Conservation (phyloP, 257 asterid genomes). For the Agastache rugosa region DNA sequence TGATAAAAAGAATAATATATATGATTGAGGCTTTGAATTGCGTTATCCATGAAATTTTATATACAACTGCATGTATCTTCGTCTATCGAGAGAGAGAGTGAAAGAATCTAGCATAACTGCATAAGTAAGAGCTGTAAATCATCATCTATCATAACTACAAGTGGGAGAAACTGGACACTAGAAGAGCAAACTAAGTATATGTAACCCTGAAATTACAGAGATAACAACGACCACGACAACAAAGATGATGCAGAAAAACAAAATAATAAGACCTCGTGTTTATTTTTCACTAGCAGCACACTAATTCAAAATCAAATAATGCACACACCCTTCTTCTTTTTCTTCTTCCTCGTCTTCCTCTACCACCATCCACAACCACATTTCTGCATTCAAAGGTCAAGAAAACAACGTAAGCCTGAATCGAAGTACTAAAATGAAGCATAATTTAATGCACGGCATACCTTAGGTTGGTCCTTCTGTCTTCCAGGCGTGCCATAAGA, state of each 20-base stretch:
- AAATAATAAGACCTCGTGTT: constrained; percentile 2
- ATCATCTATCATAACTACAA: not conserved
- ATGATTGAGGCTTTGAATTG: no score
- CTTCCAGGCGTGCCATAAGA: constrained; percentile 31
- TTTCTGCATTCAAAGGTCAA: constrained; percentile 46
- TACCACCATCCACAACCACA: constrained; percentile 56
- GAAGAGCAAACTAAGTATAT: not conserved
- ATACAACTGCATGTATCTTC: no score
- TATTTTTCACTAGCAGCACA: constrained; percentile 28
- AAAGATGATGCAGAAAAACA: not conserved
- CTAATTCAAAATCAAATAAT: constrained; percentile 27
- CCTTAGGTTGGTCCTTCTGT: constrained; percentile 49
- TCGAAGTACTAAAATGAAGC: not conserved
- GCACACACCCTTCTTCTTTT: constrained; percentile 19
- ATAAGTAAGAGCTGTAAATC: constrained; percentile 9
- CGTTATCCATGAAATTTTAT: no score
- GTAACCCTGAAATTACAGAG: constrained; percentile 15
- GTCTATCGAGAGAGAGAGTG: not conserved
- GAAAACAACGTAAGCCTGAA: constrained; percentile 10
- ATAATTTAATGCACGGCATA: constrained; percentile 6
- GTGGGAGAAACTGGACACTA: not conserved
- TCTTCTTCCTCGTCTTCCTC: not conserved
- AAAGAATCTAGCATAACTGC: constrained; percentile 38
- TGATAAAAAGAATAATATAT: no score
- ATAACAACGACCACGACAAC: not conserved